A percentile compares a stretch with the other conserved stretches of the same genome.
Conservation (phyloP, 179 eudicot genomes). For the Silene coronaria region DNA sequence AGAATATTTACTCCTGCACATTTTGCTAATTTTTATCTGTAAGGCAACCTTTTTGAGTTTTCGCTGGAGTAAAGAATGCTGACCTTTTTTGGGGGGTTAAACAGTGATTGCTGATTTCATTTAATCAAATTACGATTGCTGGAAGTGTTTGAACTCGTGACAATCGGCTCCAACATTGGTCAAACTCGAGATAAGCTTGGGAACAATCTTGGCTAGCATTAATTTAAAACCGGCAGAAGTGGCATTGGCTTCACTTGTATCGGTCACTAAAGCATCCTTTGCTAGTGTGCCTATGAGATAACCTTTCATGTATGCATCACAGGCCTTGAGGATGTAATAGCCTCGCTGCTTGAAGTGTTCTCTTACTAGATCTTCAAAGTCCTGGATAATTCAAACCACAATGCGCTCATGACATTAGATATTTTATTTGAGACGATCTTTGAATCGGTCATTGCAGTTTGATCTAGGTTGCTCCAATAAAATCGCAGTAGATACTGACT, state of each 20-base stretch:
- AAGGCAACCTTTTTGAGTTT: constrained; percentile 6
- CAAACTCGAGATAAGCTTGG: constrained; percentile 59
- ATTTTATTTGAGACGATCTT: too few relatives aligned
- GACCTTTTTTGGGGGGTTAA: constrained; percentile 21
- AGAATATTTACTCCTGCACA: constrained; percentile 18
- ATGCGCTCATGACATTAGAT: background rate
- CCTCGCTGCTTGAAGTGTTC: constrained; percentile 80
- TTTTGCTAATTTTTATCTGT: background rate
- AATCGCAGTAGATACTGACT: too few relatives aligned
- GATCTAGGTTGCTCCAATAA: too few relatives aligned
- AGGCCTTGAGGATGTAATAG: constrained; percentile 77
- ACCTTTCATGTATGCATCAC: constrained; percentile 94
- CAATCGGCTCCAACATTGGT: constrained; percentile 67
- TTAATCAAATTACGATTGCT: constrained; percentile 29
- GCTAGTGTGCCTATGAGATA: constrained; percentile 69
- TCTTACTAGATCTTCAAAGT: constrained; percentile 66
- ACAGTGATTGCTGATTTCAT: constrained; percentile 2
- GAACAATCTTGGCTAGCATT: constrained; percentile 82
- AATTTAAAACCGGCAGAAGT: constrained; percentile 96
- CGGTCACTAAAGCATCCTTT: constrained; percentile 64
- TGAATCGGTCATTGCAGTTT: too few relatives aligned
- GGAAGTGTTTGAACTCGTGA: constrained; percentile 58
- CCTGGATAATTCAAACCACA: constrained; percentile 36
- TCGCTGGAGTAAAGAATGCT: constrained; percentile 2
- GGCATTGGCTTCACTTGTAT: constrained; percentile 49